Evolutionary conservation across 176 grass and related monocot genomes (phyloP), one percentile per base, ranked within the genome.

Genomic region (Puya raimondii): DNA sequence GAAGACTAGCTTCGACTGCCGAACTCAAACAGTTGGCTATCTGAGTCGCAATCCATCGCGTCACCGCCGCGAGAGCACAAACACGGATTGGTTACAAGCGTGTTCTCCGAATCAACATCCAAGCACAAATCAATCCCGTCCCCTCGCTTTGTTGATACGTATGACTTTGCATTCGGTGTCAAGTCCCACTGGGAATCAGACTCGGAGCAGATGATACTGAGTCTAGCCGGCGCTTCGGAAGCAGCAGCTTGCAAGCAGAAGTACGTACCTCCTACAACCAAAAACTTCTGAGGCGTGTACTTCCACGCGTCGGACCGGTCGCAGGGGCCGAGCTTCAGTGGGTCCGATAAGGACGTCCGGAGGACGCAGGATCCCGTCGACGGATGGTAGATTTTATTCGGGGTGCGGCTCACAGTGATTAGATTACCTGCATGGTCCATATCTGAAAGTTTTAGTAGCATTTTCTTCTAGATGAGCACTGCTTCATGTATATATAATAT

Each of bases 151-250:
- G 67, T 77, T 8, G 73, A 66, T 42, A 82, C 16, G 1, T 15
- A 58, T 14, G 73, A 64, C 23, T 76, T 65, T 0, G n/a, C 15
- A 23, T 71, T 56, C 1, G 53, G 63, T 33, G 63, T 49, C 29
- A 77, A 22, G 67, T 77, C 73, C 80, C 80, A 82, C 14, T 76
- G 49, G 13, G 80, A 77, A 82, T 82, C 80, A 20, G 73, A 72
- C 51, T 75, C 65, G 2, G 67, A 66, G 49, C 73, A 67, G 16
- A 64, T 11, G 47, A 76, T 58, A 4, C 67, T 50, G 3, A 82
- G 72, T 50, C 11, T 77, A 11, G 80, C 74, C 0, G 80, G 80
- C 18, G 71, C 58, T 11, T 70, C 67, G 1, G 80, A 66, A 11
- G 23, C 67, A 10, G 57, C 50, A 1, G 73, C 66, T 53, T 67